phyloP scores from a whole-genome alignment of 1,284 basidiomycete genomes.

The Retiboletus fuscus region DNA sequence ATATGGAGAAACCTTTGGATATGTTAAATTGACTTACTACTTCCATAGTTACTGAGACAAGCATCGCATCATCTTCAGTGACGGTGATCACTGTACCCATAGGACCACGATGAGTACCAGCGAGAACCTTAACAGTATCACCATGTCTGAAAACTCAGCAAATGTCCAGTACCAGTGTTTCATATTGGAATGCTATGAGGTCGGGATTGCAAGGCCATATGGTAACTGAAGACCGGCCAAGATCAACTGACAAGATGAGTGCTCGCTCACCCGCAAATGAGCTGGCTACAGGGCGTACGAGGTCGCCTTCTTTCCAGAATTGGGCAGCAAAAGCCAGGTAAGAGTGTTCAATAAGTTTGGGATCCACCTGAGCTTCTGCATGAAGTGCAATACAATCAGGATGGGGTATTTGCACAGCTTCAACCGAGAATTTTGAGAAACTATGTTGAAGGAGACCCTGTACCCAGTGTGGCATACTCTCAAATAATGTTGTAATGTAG shows the following conservation, averaged over 20 bases:
- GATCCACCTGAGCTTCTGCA: background rate
- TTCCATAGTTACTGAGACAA: no score
- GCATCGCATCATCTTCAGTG: no score
- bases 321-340: background rate
- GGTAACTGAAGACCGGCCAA: background rate
- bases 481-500: constrained; percentile 3
- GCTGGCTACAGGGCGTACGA: background rate
- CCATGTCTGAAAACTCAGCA: no score
- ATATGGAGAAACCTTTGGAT: no score
- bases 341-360: background rate
- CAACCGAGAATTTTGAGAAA: no score
- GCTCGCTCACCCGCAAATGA: background rate
- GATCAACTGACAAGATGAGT: background rate
- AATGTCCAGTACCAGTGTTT: no score
- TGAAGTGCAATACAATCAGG: background rate
- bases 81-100: no score
- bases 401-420: no score
- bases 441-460: background rate
- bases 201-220: background rate
- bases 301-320: constrained; percentile 3
- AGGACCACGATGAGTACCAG: no score
- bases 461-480: constrained; percentile 4
- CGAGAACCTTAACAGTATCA: no score
- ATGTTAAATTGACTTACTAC: no score
- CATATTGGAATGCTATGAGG: no score